Conservation (phyloP, 2,329 filamentous ascomycete genomes). For the Pseudogymnoascus sp. region DNA sequence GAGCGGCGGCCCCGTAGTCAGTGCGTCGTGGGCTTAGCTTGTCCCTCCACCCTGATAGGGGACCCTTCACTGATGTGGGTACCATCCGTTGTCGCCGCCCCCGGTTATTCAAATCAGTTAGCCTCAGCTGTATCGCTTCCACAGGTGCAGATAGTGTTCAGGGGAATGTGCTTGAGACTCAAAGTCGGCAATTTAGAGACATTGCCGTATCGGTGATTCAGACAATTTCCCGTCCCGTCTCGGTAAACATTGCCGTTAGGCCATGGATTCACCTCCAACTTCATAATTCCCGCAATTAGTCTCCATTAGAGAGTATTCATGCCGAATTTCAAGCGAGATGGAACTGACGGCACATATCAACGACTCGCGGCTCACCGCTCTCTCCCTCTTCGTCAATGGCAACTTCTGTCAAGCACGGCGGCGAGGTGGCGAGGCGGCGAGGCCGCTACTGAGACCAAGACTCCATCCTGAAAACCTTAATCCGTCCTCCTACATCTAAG, state of each 20-base stretch:
- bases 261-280: neutral
- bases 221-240: neutral
- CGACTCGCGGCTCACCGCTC: neutral
- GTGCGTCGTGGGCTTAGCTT: neutral
- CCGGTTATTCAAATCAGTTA: neutral
- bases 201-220: neutral
- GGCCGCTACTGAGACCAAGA: neutral
- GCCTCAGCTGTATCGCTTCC: neutral
- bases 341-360: neutral
- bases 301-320: neutral
- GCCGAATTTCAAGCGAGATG: neutral
- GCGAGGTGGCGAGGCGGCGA: neutral
- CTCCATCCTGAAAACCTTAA: neutral
- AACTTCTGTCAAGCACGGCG: neutral
- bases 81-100: neutral
- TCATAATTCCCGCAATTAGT: neutral
- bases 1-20: neutral
- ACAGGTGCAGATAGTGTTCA: neutral
- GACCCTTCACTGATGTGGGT: neutral
- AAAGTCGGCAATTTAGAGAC: neutral
- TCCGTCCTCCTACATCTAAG: neutral
- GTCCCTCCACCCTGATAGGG: neutral
- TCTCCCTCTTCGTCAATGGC: neutral
- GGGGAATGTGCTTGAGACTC: neutral
- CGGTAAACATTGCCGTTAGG: conserved; percentile 1